Conservation (phyloP, 2,329 filamentous ascomycete genomes). For the Penicillium brevicompactum region DNA sequence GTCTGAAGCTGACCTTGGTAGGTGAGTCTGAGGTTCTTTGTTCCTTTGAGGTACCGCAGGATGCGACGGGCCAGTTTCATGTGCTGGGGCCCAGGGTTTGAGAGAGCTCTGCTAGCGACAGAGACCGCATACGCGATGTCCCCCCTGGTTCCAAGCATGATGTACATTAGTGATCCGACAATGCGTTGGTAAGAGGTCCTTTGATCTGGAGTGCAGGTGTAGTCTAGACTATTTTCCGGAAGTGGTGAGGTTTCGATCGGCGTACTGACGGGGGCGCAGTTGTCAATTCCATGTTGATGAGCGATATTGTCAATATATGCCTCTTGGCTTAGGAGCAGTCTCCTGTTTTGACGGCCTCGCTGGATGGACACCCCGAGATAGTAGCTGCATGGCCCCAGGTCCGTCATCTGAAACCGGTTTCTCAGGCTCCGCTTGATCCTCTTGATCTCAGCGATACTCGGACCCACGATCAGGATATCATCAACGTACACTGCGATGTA, state of each 20-base stretch:
- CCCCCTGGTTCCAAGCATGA: slow-evolving; percentile 7
- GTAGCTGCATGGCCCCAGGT: too few relatives aligned
- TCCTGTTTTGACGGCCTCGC: too few relatives aligned
- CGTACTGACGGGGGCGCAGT: not conserved
- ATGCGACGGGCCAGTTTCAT: slow-evolving; percentile 6
- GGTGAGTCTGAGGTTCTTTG: slow-evolving; percentile 2
- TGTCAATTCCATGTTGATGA: too few relatives aligned
- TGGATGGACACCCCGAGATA: too few relatives aligned
- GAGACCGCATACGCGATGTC: slow-evolving; percentile 6
- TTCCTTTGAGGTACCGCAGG: slow-evolving; percentile 7
- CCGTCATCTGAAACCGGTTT: too few relatives aligned
- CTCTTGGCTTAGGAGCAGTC: too few relatives aligned
- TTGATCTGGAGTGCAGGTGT: not conserved
- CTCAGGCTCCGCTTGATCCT: too few relatives aligned
- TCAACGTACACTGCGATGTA: too few relatives aligned
- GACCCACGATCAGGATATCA: too few relatives aligned
- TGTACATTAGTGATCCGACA: slow-evolving; percentile 8
- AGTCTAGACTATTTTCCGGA: not conserved
- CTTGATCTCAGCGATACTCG: too few relatives aligned
- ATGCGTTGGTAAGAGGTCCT: slow-evolving; percentile 3
- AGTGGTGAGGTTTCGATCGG: slow-evolving; percentile 1
- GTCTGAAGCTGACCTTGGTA: slow-evolving; percentile 1
- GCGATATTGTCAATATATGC: too few relatives aligned
- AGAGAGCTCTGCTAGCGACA: not conserved
- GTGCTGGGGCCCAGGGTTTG: slow-evolving; percentile 4